Percentiles rank a stretch among this genome's conserved stretches.
Evolutionary conservation across 1,284 basidiomycete species (phyloP).

Genomic region (Moniliella sp.): DNA sequence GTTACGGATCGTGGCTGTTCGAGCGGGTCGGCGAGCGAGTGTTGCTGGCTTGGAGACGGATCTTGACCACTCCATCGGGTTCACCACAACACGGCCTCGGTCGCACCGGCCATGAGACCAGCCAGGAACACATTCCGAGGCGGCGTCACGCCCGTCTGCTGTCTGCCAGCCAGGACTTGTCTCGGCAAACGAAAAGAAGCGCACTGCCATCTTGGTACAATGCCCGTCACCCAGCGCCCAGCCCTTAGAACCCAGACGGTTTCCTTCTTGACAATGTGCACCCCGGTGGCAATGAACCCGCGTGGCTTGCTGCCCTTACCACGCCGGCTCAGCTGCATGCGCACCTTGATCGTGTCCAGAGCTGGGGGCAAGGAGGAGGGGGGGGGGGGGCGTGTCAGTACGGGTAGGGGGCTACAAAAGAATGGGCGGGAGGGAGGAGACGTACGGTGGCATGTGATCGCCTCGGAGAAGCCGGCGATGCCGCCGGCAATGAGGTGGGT

Average conservation of each 20-base stretch:
- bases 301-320: conserved; percentile 43
- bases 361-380: too few relatives aligned
- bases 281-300: conserved; percentile 77
- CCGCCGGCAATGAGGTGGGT: conserved; percentile 33
- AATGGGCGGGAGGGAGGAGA: too few relatives aligned
- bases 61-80: conserved; percentile 98
- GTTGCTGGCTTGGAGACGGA: conserved; percentile 89
- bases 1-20: conserved; percentile 80
- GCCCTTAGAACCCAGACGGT: conserved; percentile 83
- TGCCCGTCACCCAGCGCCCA: conserved; percentile 73
- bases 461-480: conserved; percentile 32
- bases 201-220: conserved; percentile 98
- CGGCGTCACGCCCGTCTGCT: conserved; percentile 52
- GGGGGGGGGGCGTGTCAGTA: too few relatives aligned
- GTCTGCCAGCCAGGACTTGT: conserved; percentile 64
- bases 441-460: conserved; percentile 30
- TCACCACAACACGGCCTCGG: conserved; percentile 71
- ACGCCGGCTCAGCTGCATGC: conserved; percentile 58
- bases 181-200: conserved; percentile 86
- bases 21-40: conserved; percentile 84
- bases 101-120: conserved; percentile 76
- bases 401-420: too few relatives aligned
- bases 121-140: conserved; percentile 61
- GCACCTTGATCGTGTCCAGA: conserved; percentile 82
- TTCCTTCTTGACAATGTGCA: conserved; percentile 69